These are phyloP conservation scores for Ceratocystis eucalypticola DNA, from an alignment of 2,329 filamentous ascomycete genomes.

Conservation along the genomic window DNA sequence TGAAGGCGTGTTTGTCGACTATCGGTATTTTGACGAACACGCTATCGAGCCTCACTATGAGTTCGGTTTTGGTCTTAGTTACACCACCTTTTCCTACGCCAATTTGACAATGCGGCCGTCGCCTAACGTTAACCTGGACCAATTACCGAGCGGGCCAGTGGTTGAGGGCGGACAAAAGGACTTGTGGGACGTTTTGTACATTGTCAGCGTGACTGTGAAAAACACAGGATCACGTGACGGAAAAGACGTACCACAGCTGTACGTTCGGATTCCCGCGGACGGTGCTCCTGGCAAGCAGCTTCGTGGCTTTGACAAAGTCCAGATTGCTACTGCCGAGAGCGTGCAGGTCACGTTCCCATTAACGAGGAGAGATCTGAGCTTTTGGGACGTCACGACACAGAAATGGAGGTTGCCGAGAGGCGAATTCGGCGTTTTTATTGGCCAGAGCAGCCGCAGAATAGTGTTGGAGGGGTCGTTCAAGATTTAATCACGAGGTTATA, in stretches of 20 bases:
- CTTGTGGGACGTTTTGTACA: constrained; percentile 35
- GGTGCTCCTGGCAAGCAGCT: constrained; percentile 42
- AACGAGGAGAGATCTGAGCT: constrained; percentile 50
- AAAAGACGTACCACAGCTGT: constrained; percentile 37
- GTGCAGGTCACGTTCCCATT: constrained; percentile 38
- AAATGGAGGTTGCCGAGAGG: constrained; percentile 43
- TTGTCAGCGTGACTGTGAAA: constrained; percentile 28
- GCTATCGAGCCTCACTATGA: constrained; percentile 39
- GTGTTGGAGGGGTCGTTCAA: constrained; percentile 30
- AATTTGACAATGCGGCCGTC: constrained; percentile 29
- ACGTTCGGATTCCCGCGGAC: constrained; percentile 32
- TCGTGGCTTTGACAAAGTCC: constrained; percentile 52
- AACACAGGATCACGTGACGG: constrained; percentile 34
- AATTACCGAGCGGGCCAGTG: constrained; percentile 30
- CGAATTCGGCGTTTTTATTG: constrained; percentile 33
- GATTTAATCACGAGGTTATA: constrained; percentile 23
- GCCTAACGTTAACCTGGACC: constrained; percentile 23
- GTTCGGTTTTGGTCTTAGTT: constrained; percentile 44
- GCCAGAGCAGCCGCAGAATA: constrained; percentile 35
- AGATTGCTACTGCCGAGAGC: constrained; percentile 33
- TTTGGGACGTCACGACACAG: constrained; percentile 49
- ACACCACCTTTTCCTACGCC: constrained; percentile 40
- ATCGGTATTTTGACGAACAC: constrained; percentile 39
- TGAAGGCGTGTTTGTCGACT: constrained; percentile 41
- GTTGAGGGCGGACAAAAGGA: constrained; percentile 33